Conservation (phyloP, 2,329 filamentous ascomycete species). For the Ophiocordyceps robertsii region DNA sequence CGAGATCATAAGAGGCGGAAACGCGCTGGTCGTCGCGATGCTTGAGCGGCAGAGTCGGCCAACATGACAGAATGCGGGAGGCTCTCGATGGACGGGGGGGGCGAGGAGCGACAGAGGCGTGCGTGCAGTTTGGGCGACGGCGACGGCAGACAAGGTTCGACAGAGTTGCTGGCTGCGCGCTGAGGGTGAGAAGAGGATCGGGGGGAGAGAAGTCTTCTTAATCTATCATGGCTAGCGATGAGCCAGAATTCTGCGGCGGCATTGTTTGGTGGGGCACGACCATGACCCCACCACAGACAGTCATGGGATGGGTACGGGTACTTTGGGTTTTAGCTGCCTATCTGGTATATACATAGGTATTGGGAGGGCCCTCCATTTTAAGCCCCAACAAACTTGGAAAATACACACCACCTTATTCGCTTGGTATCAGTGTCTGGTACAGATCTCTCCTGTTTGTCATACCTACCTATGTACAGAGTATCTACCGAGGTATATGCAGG, state of each 20-base stretch:
- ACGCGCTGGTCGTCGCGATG: slow-evolving; percentile 3
- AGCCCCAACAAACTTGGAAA: too few species aligned
- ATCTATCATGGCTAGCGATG: neutral
- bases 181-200: too few species aligned
- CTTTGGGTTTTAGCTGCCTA: too few species aligned
- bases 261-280: slow-evolving; percentile 1
- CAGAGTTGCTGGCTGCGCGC: too few species aligned
- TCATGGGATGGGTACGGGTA: neutral
- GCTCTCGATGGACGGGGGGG: neutral
- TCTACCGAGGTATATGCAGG: too few species aligned
- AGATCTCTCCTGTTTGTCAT: too few species aligned
- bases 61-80: slow-evolving; percentile 3
- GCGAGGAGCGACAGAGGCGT: neutral
- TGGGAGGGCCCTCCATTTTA: too few species aligned
- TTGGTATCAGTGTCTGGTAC: too few species aligned
- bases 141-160: neutral
- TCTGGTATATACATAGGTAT: too few species aligned
- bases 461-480: too few species aligned
- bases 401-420: too few species aligned
- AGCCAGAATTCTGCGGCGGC: neutral
- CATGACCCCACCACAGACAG: neutral
- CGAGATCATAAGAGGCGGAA: slow-evolving; percentile 1
- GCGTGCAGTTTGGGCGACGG: neutral
- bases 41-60: neutral
- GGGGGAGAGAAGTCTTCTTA: too few species aligned